Evolutionary conservation across 2,329 filamentous ascomycete species (phyloP), one percentile per base, ranked within the genome.

Genomic region (Daldinia sp.): DNA sequence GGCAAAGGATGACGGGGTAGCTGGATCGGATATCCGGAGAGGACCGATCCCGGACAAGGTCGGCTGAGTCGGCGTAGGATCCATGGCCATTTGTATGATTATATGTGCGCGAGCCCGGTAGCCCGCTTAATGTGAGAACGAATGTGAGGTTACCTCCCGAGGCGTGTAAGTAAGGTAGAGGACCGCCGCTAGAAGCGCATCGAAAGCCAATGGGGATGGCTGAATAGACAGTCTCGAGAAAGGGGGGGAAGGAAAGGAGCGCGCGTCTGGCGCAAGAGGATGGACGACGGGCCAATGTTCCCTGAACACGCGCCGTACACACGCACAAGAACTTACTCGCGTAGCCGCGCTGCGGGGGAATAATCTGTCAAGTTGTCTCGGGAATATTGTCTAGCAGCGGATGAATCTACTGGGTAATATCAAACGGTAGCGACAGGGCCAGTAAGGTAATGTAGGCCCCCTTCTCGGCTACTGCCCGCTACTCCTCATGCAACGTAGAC

Each of bases 221-320:
- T 29, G 57, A 50, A 51, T 61, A 52, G 47, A 35, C 50, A 47
- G 58, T 50, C 60, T 68, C 53, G 55, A 55, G 17, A 30, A 53
- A n/a, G 49, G 50, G 34, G 56, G 41, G 45, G 30, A 19, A 48
- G 43, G 50, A 61, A 45, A 66, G 48, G 68, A 68, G 64, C 70
- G 70, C 69, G 70, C 67, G 66, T 71, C 66, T 69, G 65, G 67
- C 67, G 68, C 68, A 66, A 65, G 32, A 63, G 37, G 53, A 64
- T 32, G 39, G 19, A 41, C 50, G 37, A 54, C 10, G 35, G 58
- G 48, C 62, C 65, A 68, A 64, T 66, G 57, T 47, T 57, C 55
- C 62, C 54, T 54, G 48, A 58, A 58, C 57, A 61, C 60, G 43
- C 61, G 49, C 37, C 49, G 43, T 45, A 50, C 58, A 58, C 58